phyloP scores from a whole-genome alignment of 176 grass and related monocot genomes.

The Miscanthus lutarioriparius region DNA sequence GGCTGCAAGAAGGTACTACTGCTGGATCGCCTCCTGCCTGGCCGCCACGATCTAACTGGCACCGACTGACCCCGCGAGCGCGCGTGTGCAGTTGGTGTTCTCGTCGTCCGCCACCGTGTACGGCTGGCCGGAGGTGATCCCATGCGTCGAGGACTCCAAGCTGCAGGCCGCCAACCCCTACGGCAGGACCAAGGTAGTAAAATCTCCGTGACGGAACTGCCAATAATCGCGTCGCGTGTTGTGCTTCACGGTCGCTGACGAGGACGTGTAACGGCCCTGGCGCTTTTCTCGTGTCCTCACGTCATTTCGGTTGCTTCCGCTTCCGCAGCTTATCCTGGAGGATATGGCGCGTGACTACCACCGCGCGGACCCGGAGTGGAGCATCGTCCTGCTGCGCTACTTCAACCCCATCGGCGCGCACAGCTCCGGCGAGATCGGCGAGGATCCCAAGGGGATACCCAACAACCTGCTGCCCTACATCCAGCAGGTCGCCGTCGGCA shows the following conservation, averaged over 20 bases:
- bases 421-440: constrained; percentile 82
- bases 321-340: constrained; percentile 73
- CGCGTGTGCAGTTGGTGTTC: constrained; percentile 58
- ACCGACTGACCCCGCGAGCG: not conserved
- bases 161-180: constrained; percentile 87
- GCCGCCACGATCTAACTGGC: not conserved
- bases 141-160: constrained; percentile 72
- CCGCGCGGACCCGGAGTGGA: constrained; percentile 58
- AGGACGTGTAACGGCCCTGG: not conserved
- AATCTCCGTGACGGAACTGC: not conserved
- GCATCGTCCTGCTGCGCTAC: constrained; percentile 79
- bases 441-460: constrained; percentile 84
- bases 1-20: constrained; percentile 70
- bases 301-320: not conserved
- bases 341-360: constrained; percentile 80
- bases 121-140: constrained; percentile 74
- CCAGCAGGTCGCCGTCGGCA: constrained; percentile 82
- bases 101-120: constrained; percentile 90
- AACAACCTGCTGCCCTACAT: constrained; percentile 98
- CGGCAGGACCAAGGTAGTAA: constrained; percentile 79
- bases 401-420: constrained; percentile 96
- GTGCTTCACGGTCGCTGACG: not conserved
- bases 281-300: not conserved
- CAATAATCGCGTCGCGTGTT: not conserved
- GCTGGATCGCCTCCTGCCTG: not conserved